A percentile compares a stretch with the other conserved stretches of the same genome.
Evolutionary conservation across 345 rosid species (phyloP).

Genomic region (Eucalyptus leucophloia): DNA sequence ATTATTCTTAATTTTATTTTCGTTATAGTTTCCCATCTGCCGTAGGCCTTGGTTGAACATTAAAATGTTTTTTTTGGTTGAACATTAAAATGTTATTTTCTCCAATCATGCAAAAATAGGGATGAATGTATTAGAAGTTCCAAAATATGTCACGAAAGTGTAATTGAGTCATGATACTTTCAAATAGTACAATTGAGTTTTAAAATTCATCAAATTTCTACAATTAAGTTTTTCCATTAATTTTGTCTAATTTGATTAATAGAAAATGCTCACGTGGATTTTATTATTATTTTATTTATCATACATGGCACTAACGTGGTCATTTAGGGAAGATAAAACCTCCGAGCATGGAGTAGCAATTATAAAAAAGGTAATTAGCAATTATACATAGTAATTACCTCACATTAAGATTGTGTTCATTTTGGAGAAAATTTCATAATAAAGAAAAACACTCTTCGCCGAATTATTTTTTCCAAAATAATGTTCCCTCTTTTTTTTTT

Average conservation of each 20-base stretch:
- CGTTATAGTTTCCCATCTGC: accelerated
- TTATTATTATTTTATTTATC: background rate
- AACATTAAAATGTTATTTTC: background rate
- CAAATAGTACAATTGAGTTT: too few species aligned
- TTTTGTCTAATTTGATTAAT: background rate
- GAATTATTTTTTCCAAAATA: too few species aligned
- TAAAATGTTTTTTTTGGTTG: background rate
- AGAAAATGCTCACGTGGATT: too few species aligned
- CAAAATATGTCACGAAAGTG: accelerated
- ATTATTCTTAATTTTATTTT: too few species aligned
- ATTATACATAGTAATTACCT: background rate
- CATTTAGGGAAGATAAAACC: background rate
- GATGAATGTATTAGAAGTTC: too few species aligned
- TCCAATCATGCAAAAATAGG: background rate
- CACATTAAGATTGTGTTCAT: background rate
- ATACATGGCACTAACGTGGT: background rate
- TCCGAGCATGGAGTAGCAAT: background rate
- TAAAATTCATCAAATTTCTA: too few species aligned
- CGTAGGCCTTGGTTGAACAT: background rate
- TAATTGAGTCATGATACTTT: too few species aligned
- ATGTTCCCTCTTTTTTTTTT: background rate
- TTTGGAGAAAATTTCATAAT: accelerated
- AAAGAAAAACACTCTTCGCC: too few species aligned
- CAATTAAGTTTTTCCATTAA: background rate
- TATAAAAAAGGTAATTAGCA: background rate